Base-by-base conservation (phyloP, 257 asterid species). In the Gentiana dahurica region DNA sequence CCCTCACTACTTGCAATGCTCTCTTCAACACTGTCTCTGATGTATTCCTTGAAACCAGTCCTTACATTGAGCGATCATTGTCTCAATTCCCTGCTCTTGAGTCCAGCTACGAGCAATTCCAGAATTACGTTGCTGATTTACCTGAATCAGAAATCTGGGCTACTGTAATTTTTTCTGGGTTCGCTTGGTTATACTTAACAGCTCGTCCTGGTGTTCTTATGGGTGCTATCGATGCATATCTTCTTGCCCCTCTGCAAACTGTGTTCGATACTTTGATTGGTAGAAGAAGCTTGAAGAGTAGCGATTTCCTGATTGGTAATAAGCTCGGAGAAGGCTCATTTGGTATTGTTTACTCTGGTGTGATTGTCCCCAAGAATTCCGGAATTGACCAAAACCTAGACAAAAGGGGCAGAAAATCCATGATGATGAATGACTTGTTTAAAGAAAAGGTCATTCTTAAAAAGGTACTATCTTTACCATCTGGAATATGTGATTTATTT, bases 291-390 rank as follows among this genome's bases (percentile, higher is more conserved):
- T 72, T 85, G 68, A 83, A 81, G 72, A 70, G 79, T 68, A 65
- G 72, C 4, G 89, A 91, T 78, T 85, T 91, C 76, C 66, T 91
- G 80, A 73, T 91, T 24, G 94, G 95, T 8, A 81, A 80, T 51
- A 77, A 62, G 66, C 63, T 91, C 12, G 98, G 98, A 0, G 97
- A 91, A 65, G 98, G 98, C 24, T 87, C 97, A 15, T 91, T 87
- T 49, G 98, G 97, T 13, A 52, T 91, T 74, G 98, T 91, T 57
- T 91, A 87, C 65, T 82, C 90, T 57, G 98, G 96, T 15, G 77
- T 81, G 34, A 43, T 91, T 58, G 82, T 87, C 59, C 98, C 98
- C 34, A 85, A 85, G 76, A 81, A 85, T 63, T 80, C 74, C 0
- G 63, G 49, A 37, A 51, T 81, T 5, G 92, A 78, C 8, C 82